Evolutionary conservation across 345 rosid species (phyloP).

Genomic region (Bruguiera parviflora): DNA sequence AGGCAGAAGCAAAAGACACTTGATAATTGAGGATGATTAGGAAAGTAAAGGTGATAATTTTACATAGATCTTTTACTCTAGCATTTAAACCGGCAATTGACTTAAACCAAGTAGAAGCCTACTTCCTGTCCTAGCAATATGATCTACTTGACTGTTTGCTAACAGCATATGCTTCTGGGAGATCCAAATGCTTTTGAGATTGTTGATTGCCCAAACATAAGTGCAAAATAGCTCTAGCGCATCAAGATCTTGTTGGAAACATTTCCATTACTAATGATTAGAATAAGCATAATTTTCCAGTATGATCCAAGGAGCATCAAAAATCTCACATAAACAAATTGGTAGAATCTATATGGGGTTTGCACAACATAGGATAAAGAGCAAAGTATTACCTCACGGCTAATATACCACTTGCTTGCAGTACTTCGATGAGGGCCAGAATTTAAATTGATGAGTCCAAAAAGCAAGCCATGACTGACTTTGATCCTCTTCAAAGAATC

Average conservation of each 20-base stretch:
- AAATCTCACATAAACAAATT: background rate
- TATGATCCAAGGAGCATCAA: background rate
- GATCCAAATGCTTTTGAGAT: background rate
- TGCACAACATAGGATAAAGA: background rate
- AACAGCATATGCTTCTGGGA: background rate
- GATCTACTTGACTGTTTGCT: background rate
- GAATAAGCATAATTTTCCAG: background rate
- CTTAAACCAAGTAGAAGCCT: background rate
- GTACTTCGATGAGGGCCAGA: constrained; percentile 77
- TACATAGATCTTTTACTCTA: background rate
- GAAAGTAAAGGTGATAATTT: background rate
- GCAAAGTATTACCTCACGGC: constrained; percentile 58
- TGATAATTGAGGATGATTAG: background rate
- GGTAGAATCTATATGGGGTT: background rate
- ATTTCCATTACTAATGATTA: background rate
- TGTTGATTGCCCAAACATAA: no score
- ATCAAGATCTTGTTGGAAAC: no score
- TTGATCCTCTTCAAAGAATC: constrained; percentile 56
- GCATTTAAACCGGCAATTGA: background rate
- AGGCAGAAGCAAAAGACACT: background rate
- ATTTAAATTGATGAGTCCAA: constrained; percentile 84
- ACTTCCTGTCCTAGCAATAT: background rate
- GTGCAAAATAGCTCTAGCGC: no score
- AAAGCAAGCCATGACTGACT: constrained; percentile 60
- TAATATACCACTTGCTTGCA: constrained; percentile 96